These are phyloP conservation scores for Cyberlindnera mississippiensis DNA, from an alignment of 805 yeast genomes.

Conservation along the genomic window DNA sequence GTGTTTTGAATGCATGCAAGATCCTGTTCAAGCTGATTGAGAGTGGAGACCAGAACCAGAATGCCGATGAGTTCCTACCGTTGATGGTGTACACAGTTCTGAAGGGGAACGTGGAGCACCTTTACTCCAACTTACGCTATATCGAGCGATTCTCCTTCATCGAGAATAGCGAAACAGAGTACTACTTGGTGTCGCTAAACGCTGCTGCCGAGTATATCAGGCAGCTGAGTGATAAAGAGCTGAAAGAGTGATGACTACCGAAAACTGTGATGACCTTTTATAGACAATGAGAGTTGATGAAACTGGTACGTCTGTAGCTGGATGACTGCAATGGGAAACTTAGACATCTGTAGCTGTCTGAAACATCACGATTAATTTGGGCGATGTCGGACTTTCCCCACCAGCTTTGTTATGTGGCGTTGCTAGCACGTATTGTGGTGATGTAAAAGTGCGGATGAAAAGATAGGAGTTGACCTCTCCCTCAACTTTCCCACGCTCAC, in stretches of 20 bases:
- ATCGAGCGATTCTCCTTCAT: conserved; percentile 80
- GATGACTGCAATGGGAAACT: too few species aligned
- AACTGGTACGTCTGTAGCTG: too few species aligned
- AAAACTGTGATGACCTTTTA: too few species aligned
- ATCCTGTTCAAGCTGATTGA: conserved; percentile 85
- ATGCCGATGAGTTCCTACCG: conserved; percentile 95
- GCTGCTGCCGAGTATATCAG: conserved; percentile 83
- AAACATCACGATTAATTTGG: too few species aligned
- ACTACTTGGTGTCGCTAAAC: conserved; percentile 84
- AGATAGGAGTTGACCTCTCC: too few species aligned
- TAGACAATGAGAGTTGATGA: too few species aligned
- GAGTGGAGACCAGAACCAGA: conserved; percentile 58
- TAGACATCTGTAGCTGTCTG: too few species aligned
- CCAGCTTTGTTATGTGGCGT: too few species aligned
- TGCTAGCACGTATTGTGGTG: too few species aligned
- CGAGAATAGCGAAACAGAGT: conserved; percentile 83
- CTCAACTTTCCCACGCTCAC: too few species aligned
- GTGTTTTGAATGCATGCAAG: conserved; percentile 87
- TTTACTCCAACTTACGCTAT: conserved; percentile 78
- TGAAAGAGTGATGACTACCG: neutral
- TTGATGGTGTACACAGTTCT: conserved; percentile 74
- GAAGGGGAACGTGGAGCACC: conserved; percentile 56
- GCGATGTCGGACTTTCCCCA: too few species aligned
- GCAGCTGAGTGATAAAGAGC: conserved; percentile 35
- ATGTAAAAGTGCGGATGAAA: too few species aligned